Conservation (phyloP, 768 basidiomycete species). For the Pseudohyphozyma bogoriensis region DNA sequence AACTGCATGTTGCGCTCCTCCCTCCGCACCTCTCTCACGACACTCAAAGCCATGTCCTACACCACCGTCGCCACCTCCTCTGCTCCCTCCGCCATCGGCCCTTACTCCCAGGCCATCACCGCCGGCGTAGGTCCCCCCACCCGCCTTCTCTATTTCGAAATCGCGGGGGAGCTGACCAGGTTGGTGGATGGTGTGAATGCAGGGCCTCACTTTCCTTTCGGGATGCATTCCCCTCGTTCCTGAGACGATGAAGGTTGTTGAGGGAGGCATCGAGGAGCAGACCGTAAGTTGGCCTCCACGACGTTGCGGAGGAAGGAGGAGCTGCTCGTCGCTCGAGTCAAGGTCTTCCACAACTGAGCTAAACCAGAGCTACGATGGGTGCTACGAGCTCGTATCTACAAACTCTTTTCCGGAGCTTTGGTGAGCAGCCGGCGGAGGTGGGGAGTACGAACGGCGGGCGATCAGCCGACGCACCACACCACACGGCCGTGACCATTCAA, state of each 20-base stretch:
- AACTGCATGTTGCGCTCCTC: neutral
- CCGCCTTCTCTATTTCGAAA: neutral
- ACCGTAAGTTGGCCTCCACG: slow-evolving; percentile 39
- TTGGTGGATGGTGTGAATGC: neutral
- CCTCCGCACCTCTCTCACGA: neutral
- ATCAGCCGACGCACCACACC: too few relatives aligned
- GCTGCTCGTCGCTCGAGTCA: too few relatives aligned
- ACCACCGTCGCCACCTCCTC: neutral
- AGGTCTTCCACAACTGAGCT: too few relatives aligned
- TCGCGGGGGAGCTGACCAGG: neutral
- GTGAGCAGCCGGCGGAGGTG: too few relatives aligned
- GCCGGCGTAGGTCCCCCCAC: slow-evolving; percentile 3
- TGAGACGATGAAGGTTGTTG: slow-evolving; percentile 58
- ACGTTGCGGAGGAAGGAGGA: neutral
- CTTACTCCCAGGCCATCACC: slow-evolving; percentile 25
- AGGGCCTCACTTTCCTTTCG: slow-evolving; percentile 59
- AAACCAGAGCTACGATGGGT: too few relatives aligned
- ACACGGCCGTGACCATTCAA: neutral
- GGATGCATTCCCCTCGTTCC: slow-evolving; percentile 82
- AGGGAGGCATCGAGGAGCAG: slow-evolving; percentile 64
- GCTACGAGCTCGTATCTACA: neutral
- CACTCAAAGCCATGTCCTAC: neutral
- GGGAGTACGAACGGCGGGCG: too few relatives aligned
- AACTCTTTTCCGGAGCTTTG: too few relatives aligned
- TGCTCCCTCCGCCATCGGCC: slow-evolving; percentile 2